phyloP scores from a whole-genome alignment of 2,329 filamentous ascomycete species.

The Fusarium sp. region DNA sequence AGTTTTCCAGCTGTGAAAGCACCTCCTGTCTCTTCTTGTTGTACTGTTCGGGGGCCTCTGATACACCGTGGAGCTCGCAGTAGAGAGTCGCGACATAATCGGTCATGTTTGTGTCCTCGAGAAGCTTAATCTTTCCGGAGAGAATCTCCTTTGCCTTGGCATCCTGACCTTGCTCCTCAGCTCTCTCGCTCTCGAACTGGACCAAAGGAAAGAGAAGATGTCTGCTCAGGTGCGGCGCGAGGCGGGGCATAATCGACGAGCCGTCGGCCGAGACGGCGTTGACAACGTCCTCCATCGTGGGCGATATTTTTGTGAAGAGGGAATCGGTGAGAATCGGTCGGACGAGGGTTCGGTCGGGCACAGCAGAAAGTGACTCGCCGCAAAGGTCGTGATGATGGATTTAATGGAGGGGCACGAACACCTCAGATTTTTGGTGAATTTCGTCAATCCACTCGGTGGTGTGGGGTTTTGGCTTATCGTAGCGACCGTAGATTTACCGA shows the following conservation, averaged over 20 bases:
- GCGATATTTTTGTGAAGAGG: constrained; percentile 24
- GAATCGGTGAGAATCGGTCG: constrained; percentile 26
- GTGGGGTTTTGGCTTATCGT: constrained; percentile 48
- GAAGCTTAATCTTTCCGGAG: constrained; percentile 89
- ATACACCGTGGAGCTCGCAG: constrained; percentile 86
- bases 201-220: constrained; percentile 97
- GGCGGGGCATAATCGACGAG: constrained; percentile 86
- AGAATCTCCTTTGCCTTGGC: constrained; percentile 76
- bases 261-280: constrained; percentile 71
- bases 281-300: constrained; percentile 58
- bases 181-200: constrained; percentile 87
- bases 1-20: constrained; percentile 82
- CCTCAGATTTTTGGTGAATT: constrained; percentile 57
- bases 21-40: constrained; percentile 91
- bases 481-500: constrained; percentile 54
- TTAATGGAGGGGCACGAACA: constrained; percentile 53
- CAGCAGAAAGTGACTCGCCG: constrained; percentile 46
- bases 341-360: constrained; percentile 22
- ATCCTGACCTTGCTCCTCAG: constrained; percentile 77
- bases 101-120: constrained; percentile 98
- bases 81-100: constrained; percentile 95
- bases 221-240: constrained; percentile 92
- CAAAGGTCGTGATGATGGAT: constrained; percentile 40
- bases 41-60: constrained; percentile 85
- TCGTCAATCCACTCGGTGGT: constrained; percentile 55